phyloP scores from a whole-genome alignment of 345 rosid species.

The Lumnitzera littorea region DNA sequence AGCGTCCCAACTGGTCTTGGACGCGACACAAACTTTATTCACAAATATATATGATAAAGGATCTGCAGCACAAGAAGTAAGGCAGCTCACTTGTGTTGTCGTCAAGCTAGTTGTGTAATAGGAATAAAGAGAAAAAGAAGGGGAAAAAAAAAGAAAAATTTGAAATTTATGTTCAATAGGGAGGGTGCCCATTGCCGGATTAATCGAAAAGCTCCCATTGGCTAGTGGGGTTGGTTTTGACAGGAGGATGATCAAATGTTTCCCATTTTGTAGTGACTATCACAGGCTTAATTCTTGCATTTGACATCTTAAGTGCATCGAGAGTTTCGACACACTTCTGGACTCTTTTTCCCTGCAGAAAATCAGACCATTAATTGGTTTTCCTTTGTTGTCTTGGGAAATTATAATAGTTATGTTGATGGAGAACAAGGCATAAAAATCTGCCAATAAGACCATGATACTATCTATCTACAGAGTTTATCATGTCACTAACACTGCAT shows the following conservation, averaged over 20 bases:
- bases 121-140: no score
- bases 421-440: not conserved
- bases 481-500: no score
- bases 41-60: no score
- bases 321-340: conserved; percentile 43
- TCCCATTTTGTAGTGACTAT: conserved; percentile 35
- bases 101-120: no score
- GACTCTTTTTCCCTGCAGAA: conserved; percentile 34
- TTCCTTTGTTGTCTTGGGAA: not conserved
- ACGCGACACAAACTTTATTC: no score
- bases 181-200: not conserved
- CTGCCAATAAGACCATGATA: no score
- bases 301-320: conserved; percentile 25
- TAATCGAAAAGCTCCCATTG: conserved; percentile 40
- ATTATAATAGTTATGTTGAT: not conserved
- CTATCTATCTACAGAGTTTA: no score
- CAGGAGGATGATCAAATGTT: conserved; percentile 30
- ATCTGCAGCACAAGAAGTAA: no score
- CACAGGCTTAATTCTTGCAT: conserved; percentile 26
- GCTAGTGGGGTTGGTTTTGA: not conserved
- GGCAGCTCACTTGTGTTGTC: no score
- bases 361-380: not conserved
- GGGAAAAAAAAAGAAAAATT: no score
- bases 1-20: no score
- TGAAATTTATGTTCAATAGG: no score